Evolutionary conservation across 1,284 basidiomycete genomes (phyloP).

Genomic region (Sporisorium scitamineum): DNA sequence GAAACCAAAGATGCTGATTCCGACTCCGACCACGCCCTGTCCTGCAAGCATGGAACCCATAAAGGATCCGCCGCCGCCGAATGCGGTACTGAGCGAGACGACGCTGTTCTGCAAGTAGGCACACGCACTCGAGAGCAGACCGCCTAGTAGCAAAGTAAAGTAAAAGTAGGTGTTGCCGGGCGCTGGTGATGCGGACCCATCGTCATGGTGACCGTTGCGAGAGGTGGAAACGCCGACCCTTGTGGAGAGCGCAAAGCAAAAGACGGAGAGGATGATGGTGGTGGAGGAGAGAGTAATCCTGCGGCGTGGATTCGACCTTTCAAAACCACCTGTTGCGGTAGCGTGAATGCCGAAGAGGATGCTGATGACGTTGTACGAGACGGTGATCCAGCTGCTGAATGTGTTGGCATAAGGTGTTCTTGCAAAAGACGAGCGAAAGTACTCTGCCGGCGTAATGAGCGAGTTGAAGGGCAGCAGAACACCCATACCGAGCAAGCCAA

Average conservation of each 20-base stretch:
- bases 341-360: constrained; percentile 59
- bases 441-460: constrained; percentile 64
- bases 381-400: constrained; percentile 62
- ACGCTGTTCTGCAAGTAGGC: constrained; percentile 65
- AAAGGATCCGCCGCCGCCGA: constrained; percentile 48
- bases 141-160: constrained; percentile 43
- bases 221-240: constrained; percentile 12
- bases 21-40: constrained; percentile 59
- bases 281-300: constrained; percentile 39
- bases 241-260: constrained; percentile 45
- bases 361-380: constrained; percentile 57
- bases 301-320: constrained; percentile 39
- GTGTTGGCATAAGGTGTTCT: constrained; percentile 43
- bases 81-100: constrained; percentile 59
- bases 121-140: constrained; percentile 50
- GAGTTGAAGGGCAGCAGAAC: constrained; percentile 58
- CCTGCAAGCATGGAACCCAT: constrained; percentile 65
- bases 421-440: constrained; percentile 57
- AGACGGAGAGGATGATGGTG: constrained; percentile 37
- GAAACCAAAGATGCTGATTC: constrained; percentile 57
- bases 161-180: constrained; percentile 41
- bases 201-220: constrained; percentile 3
- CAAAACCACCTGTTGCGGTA: constrained; percentile 49
- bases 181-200: neutral
- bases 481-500: constrained; percentile 51